Percentiles rank a stretch among this genome's conserved stretches.
Evolutionary conservation across 352 stramenopile species (phyloP).

Genomic region (Phytophthora pisi): DNA sequence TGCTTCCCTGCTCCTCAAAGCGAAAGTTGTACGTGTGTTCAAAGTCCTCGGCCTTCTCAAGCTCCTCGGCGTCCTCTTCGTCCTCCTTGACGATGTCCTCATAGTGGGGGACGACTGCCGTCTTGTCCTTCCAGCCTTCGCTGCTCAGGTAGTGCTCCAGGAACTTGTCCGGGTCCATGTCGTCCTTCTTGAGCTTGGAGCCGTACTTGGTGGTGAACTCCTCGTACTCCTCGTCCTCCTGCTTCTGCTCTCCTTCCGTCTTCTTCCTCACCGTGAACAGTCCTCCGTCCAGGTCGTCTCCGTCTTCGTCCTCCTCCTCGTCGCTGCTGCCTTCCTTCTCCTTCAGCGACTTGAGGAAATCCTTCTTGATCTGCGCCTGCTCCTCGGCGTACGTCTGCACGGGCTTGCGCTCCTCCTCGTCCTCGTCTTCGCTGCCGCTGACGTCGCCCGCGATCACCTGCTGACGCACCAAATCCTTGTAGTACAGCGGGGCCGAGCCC

Average conservation of each 20-base stretch:
- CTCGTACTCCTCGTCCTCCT: slow-evolving; percentile 75
- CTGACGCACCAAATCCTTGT: slow-evolving; percentile 96
- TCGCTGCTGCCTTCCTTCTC: slow-evolving; percentile 43
- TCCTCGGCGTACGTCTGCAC: slow-evolving; percentile 78
- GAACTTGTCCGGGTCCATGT: slow-evolving; percentile 79
- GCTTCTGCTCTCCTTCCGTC: slow-evolving; percentile 53
- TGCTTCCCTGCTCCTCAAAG: slow-evolving; percentile 96
- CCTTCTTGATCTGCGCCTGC: slow-evolving; percentile 67
- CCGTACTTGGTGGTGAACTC: slow-evolving; percentile 73
- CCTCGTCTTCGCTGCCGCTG: slow-evolving; percentile 71
- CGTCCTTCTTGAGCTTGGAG: slow-evolving; percentile 58
- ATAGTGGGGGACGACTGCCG: slow-evolving; percentile 64
- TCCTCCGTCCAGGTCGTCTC: slow-evolving; percentile 77
- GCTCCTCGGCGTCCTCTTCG: slow-evolving; percentile 89
- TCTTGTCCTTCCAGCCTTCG: slow-evolving; percentile 87
- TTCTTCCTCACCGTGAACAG: slow-evolving; percentile 81
- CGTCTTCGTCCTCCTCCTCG: slow-evolving; percentile 60
- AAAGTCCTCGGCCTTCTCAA: slow-evolving; percentile 97
- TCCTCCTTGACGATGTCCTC: slow-evolving; percentile 90
- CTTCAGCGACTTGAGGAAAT: slow-evolving; percentile 65
- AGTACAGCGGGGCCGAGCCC: slow-evolving; percentile 66
- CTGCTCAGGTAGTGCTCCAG: slow-evolving; percentile 80
- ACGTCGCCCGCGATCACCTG: slow-evolving; percentile 91
- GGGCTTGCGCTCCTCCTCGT: slow-evolving; percentile 31
- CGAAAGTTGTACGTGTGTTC: slow-evolving; percentile 99